Evolutionary conservation across 2,329 filamentous ascomycete genomes (phyloP), one percentile per base, ranked within the genome.

Genomic region (Anthostomella pinea): DNA sequence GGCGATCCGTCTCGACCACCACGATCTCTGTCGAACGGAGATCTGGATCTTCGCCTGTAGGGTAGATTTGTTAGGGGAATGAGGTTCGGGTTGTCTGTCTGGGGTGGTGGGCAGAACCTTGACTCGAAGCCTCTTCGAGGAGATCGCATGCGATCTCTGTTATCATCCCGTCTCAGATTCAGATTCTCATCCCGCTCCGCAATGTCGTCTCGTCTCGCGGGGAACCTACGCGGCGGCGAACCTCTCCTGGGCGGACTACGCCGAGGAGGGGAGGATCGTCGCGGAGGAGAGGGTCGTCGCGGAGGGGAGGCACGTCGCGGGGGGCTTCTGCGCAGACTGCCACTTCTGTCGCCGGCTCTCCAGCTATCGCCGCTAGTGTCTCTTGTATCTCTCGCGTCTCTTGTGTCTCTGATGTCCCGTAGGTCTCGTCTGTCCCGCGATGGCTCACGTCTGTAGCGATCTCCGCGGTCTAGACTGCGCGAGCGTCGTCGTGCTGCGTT

Each of bases 31-130:
- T 65, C 65, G 39, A 66, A 68, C 2, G 75, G 75, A 21, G 75
- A 79, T 30, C 76, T 67, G 16, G 76, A 79, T 49, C 75, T 66
- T 44, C 73, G 67, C 57, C 72, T 75, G 46, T 45, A 39, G 21
- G 42, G 51, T 38, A 47, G 30, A 39, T 20, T 44, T 37, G 51
- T 54, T 50, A 57, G 54, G 49, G 51, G 51, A 25, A 52, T 51
- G 41, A 25, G 25, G 34, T 58, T 58, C 35, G 48, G 49, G 22
- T 52, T 52, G 35, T 41, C 25, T 33, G 34, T 25, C 22, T 41
- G 43, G 46, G 48, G 42, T 38, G 41, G 38, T 50, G 49, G 45
- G 61, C 53, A 53, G 40, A 64, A 65, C 43, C 66, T 63, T 44
- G 56, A 45, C 26, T 66, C 62, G 43, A 57, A 64, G 31, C 61